Evolutionary conservation across 768 basidiomycete genomes (phyloP).

Genomic region (Austroboletus eburneus): DNA sequence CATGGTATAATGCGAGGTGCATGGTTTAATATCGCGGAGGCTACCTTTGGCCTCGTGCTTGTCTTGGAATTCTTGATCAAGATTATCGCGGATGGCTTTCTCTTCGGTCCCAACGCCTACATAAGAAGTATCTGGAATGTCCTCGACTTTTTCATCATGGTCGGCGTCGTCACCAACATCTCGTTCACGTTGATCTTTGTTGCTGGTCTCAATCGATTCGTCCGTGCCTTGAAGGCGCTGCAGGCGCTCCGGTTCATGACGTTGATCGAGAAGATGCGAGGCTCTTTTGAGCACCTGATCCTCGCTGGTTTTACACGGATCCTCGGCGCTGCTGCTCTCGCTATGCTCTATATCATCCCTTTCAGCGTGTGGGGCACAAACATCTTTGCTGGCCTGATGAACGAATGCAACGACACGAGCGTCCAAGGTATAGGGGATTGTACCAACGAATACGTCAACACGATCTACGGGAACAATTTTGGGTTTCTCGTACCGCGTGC

Average conservation of each 20-base stretch:
- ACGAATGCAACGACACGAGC: conserved; percentile 71
- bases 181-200: conserved; percentile 68
- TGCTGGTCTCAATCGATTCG: conserved; percentile 76
- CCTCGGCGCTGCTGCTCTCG: conserved; percentile 83
- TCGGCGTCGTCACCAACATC: conserved; percentile 71
- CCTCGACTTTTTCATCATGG: conserved; percentile 83
- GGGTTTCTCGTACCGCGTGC: conserved; percentile 75
- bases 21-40: conserved; percentile 88
- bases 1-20: conserved; percentile 61
- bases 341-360: conserved; percentile 88
- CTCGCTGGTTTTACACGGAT: conserved; percentile 83
- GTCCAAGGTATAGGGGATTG: conserved; percentile 58
- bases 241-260: conserved; percentile 88
- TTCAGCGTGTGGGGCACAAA: conserved; percentile 94
- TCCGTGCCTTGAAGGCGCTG: conserved; percentile 82
- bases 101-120: conserved; percentile 90
- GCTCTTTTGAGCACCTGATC: conserved; percentile 82
- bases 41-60: conserved; percentile 63
- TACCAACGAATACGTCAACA: conserved; percentile 66
- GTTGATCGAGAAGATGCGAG: conserved; percentile 79
- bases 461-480: conserved; percentile 56
- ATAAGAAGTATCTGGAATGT: conserved; percentile 89
- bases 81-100: conserved; percentile 86
- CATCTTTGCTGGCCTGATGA: conserved; percentile 84
- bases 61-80: conserved; percentile 87